These are phyloP conservation scores for Trichoderma pleuroti DNA, from an alignment of 2,329 filamentous ascomycete genomes.

Conservation along the genomic window DNA sequence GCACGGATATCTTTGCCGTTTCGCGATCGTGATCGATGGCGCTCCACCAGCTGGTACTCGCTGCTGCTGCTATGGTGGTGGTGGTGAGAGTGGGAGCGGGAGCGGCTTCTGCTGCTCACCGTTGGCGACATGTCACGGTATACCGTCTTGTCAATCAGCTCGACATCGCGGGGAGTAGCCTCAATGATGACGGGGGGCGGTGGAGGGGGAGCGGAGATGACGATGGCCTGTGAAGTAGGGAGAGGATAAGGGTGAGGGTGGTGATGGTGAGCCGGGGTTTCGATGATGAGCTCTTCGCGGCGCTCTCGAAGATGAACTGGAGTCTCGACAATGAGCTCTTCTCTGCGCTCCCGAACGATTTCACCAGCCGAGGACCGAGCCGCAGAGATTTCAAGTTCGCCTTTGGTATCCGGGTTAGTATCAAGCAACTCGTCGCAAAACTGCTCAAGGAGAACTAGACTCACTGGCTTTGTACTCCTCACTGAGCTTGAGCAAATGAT, in stretches of 20 bases:
- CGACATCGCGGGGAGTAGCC: slow-evolving; percentile 33
- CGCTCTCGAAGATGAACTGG: slow-evolving; percentile 39
- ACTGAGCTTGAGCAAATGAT: slow-evolving; percentile 80
- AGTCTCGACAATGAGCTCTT: slow-evolving; percentile 39
- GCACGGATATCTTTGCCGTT: slow-evolving; percentile 63
- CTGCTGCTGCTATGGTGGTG: slow-evolving; percentile 27
- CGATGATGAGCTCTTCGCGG: slow-evolving; percentile 39
- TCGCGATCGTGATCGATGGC: slow-evolving; percentile 42
- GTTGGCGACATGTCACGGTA: slow-evolving; percentile 50
- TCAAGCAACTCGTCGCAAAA: slow-evolving; percentile 18
- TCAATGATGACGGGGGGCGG: slow-evolving; percentile 34
- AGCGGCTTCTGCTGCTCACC: slow-evolving; percentile 35
- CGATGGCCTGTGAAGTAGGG: slow-evolving; percentile 16
- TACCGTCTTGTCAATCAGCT: slow-evolving; percentile 46
- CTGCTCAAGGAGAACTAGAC: slow-evolving; percentile 24
- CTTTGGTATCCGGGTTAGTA: slow-evolving; percentile 26
- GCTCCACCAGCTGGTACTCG: slow-evolving; percentile 31
- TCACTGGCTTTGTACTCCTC: slow-evolving; percentile 67
- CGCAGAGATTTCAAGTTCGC: slow-evolving; percentile 43
- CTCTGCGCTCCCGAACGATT: slow-evolving; percentile 46
- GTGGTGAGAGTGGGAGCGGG: slow-evolving; percentile 29
- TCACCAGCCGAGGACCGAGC: slow-evolving; percentile 46
- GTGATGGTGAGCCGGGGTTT: slow-evolving; percentile 2
- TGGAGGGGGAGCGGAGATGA: slow-evolving; percentile 27
- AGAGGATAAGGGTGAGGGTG: slow-evolving; percentile 25